Evolutionary conservation across 768 basidiomycete genomes (phyloP), one percentile per base, ranked within the genome.

Genomic region (Megacollybia marginata): DNA sequence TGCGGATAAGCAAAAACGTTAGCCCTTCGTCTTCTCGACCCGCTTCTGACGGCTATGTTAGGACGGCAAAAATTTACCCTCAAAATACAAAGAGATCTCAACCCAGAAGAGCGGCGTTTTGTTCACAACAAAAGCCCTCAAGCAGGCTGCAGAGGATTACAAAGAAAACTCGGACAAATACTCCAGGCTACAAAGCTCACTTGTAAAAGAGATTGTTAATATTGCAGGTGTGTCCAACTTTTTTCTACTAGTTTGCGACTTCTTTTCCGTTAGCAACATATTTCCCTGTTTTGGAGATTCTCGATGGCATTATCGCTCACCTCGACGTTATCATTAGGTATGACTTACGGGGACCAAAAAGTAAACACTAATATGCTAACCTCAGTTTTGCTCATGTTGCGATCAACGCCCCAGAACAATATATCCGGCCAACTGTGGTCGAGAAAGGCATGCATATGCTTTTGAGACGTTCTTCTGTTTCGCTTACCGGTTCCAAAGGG

Each of bases 301-400:
- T 96, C 51, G 92, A 97, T 62, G 78, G 76, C 51, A 70, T 92
- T 20, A 69, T 99, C 45, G 96, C 96, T 0, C 85, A 94, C 58
- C 67, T 98, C 18, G 96, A 99, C 62, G 92, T 98, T 6, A 83
- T 94, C 44, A 58, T 92, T 32, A 92, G 92, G 94, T 89, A 68
- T 55, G 53, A n/a, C 19, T 12, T 11, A 42, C 48, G 4, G 31
- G 31, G 16, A 18, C 1, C 18, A 47, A 6, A 28, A 28, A 28
- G 23, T 28, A 28, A 6, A 6, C 23, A 3, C 2, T 28, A 28
- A 6, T 6, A 28, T 6, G 23, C 23, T 28, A 28, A 8, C 7
- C 20, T 13, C 50, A 96, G 94, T 65, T 88, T 98, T 60, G 92
- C 96, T 0, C 89, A 93, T 57, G 90, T 96, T 10, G 85, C 95